Evolutionary conservation across 768 basidiomycete genomes (phyloP), one percentile per base, ranked within the genome.

Genomic region (Leccinum fibrillosum): DNA sequence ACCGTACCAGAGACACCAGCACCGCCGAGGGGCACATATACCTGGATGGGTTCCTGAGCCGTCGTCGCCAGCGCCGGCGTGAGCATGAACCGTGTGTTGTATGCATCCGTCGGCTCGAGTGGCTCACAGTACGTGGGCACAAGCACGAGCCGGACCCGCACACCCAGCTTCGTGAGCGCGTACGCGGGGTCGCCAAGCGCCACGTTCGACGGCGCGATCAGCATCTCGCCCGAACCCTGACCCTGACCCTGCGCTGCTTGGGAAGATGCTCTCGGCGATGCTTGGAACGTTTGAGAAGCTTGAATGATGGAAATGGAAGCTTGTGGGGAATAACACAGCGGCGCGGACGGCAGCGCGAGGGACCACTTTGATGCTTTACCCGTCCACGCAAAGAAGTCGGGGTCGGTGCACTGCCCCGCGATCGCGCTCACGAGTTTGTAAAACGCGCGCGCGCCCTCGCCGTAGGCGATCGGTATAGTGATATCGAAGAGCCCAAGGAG

Each of bases 321-420:
- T n/a, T 60, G 62, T 1, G 60, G 49, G 1, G 47, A 52, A 17
- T 58, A 69, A 26, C 68, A 65, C 30, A 59, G 59, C 11, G 67
- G 60, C 5, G 67, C 69, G 15, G 65, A 65, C 5, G 68, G 67
- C 8, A 69, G 32, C 0, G 53, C 65, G 19, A 70, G 58, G 5
- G 68, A 70, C 63, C 66, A 69, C 25, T 55, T 56, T 1, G 67
- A 70, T 7, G 67, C 61, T 32, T 63, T 65, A 3, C 67, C 65
- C 0, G 49, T 25, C 68, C 67, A 69, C 0, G 68, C 63, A 11
- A 69, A 65, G 25, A 69, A 57, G 28, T 67, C 61, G 4, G 63
- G 53, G 28, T 70, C 63, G 2, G 58, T 67, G 12, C 32, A 65
- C 21, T 62, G 56, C 5, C 55, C 66, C 1, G 52, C 53, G 44